These are phyloP conservation scores for Psilocybe cyanescens DNA, from an alignment of 768 basidiomycete species.

Conservation along the genomic window DNA sequence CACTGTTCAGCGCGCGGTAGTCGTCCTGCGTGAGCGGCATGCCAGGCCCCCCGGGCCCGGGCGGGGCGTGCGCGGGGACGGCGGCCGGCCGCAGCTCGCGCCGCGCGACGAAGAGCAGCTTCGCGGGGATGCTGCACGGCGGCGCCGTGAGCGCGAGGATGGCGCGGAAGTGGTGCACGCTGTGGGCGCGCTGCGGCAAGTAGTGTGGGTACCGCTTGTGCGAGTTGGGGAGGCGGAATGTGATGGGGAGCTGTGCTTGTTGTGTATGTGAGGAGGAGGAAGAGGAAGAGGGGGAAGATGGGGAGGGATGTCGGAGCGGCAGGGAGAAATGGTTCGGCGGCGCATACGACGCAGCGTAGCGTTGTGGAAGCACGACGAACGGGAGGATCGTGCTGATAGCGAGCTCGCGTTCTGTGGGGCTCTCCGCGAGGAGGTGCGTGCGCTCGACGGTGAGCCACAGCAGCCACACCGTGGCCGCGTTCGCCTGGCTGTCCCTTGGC, in stretches of 20 bases:
- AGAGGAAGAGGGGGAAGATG: slow-evolving; percentile 41
- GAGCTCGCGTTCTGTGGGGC: slow-evolving; percentile 25
- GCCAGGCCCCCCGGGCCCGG: not conserved
- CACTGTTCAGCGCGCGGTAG: slow-evolving; percentile 57
- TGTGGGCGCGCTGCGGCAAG: slow-evolving; percentile 8
- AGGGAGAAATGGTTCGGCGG: slow-evolving; percentile 58
- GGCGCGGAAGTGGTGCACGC: slow-evolving; percentile 20
- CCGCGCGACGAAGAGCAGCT: slow-evolving; percentile 63
- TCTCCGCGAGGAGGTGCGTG: slow-evolving; percentile 26
- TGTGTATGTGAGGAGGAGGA: slow-evolving; percentile 19
- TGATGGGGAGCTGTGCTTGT: slow-evolving; percentile 42
- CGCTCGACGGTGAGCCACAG: slow-evolving; percentile 63
- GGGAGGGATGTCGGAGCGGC: not conserved
- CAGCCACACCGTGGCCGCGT: slow-evolving; percentile 63
- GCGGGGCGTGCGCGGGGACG: slow-evolving; percentile 40
- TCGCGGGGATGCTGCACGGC: slow-evolving; percentile 53
- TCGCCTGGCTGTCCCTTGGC: slow-evolving; percentile 54
- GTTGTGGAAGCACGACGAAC: slow-evolving; percentile 47
- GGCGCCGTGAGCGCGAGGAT: slow-evolving; percentile 35
- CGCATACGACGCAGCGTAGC: slow-evolving; percentile 61
- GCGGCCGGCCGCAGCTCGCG: slow-evolving; percentile 51
- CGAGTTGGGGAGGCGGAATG: not conserved
- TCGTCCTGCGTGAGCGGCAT: slow-evolving; percentile 57
- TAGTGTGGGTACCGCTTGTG: slow-evolving; percentile 22
- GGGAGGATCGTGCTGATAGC: slow-evolving; percentile 33